Conservation (phyloP, 2,329 filamentous ascomycete species). For the Cladophialophora chaetospira region DNA sequence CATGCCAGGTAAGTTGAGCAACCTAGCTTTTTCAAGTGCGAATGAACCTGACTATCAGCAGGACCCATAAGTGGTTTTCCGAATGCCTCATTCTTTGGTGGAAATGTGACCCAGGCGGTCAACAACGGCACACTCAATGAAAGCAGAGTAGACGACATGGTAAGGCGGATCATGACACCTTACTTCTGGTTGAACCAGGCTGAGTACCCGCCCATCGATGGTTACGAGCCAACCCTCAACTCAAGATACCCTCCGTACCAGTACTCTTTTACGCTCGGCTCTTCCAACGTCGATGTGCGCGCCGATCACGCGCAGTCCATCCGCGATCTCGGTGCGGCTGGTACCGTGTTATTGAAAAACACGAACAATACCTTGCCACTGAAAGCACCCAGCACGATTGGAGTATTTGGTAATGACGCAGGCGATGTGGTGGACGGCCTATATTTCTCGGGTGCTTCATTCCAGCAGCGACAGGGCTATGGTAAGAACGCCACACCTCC, state of each 20-base stretch:
- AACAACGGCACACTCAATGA: slow-evolving; percentile 46
- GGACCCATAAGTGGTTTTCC: slow-evolving; percentile 27
- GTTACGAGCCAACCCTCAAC: slow-evolving; percentile 21
- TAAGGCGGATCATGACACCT: slow-evolving; percentile 48
- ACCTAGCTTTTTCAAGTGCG: too few species aligned
- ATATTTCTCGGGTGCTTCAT: slow-evolving; percentile 21
- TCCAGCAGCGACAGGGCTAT: slow-evolving; percentile 16
- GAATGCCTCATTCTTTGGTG: slow-evolving; percentile 36
- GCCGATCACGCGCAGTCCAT: slow-evolving; percentile 39
- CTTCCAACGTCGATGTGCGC: slow-evolving; percentile 50
- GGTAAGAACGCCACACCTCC: slow-evolving; percentile 66
- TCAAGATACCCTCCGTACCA: slow-evolving; percentile 14
- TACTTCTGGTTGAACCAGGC: slow-evolving; percentile 50
- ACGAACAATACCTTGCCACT: slow-evolving; percentile 53
- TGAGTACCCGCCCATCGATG: slow-evolving; percentile 34
- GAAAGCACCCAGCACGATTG: slow-evolving; percentile 48
- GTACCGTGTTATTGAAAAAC: slow-evolving; percentile 60
- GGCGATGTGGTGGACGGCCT: slow-evolving; percentile 23
- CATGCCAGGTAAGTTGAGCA: slow-evolving; percentile 45
- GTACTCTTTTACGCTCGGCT: slow-evolving; percentile 20
- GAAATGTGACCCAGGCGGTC: slow-evolving; percentile 41
- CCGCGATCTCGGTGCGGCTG: slow-evolving; percentile 58
- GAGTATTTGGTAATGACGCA: slow-evolving; percentile 54
- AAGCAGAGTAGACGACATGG: slow-evolving; percentile 50
- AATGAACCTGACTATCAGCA: slow-evolving; percentile 2